Evolutionary conservation across 306 rosid genomes (phyloP).

Genomic region (Cicer cuneatum): DNA sequence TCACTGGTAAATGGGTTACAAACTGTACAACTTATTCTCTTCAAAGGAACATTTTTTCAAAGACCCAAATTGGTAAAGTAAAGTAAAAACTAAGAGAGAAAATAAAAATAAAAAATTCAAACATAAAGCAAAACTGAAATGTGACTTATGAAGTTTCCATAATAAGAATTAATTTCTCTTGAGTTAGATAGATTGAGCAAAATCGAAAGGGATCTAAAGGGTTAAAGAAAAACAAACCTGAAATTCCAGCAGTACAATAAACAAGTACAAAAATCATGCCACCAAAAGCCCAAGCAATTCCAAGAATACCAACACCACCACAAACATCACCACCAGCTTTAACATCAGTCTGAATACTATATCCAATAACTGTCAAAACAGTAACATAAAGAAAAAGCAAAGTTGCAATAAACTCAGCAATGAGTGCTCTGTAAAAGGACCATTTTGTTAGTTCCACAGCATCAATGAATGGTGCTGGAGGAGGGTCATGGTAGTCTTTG

Average conservation of each 20-base stretch:
- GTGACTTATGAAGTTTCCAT: too few relatives aligned
- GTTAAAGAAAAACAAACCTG: conserved; percentile 54
- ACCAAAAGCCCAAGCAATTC: conserved; percentile 96
- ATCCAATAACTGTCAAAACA: conserved; percentile 82
- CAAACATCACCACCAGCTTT: conserved; percentile 46
- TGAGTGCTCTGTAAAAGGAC: conserved; percentile 93
- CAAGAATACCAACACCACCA: conserved; percentile 83
- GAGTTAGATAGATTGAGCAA: background rate
- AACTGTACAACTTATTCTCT: conserved; percentile 5
- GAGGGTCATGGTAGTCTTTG: conserved; percentile 95
- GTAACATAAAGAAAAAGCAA: conserved; percentile 87
- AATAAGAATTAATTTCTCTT: too few relatives aligned
- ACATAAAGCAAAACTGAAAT: background rate
- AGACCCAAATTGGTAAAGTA: background rate
- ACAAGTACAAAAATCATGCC: conserved; percentile 98
- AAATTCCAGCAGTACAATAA: conserved; percentile 97
- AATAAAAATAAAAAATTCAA: background rate
- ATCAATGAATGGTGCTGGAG: conserved; percentile 77
- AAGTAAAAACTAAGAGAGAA: background rate
- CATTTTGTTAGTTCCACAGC: conserved; percentile 70
- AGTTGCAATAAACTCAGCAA: conserved; percentile 93
- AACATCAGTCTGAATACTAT: conserved; percentile 62
- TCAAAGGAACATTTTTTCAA: background rate
- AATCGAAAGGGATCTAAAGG: conserved; percentile 33
- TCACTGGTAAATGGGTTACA: background rate